These are phyloP conservation scores for Fabrea salina DNA, from an alignment of 169 alveolate species.

Conservation along the genomic window DNA sequence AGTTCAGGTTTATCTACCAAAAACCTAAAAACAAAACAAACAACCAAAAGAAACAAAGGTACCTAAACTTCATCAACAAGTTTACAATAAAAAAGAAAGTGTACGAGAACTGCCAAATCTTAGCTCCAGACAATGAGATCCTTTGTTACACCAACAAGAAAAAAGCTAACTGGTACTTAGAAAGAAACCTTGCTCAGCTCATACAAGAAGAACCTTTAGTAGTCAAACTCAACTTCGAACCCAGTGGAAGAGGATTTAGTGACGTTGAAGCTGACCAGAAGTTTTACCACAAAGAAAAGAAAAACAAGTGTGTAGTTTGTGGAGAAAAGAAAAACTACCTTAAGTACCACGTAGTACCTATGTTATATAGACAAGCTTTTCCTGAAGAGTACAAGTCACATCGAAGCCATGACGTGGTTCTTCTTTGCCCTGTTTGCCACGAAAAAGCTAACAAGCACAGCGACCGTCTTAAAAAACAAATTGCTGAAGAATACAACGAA, in stretches of 20 bases:
- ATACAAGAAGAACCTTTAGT: slow-evolving; percentile 44
- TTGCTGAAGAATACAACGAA: slow-evolving; percentile 47
- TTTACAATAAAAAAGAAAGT: slow-evolving; percentile 58
- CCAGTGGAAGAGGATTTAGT: slow-evolving; percentile 50
- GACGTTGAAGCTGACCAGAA: slow-evolving; percentile 25
- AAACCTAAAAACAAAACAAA: background rate
- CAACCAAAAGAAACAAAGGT: slow-evolving; percentile 51
- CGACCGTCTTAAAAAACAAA: slow-evolving; percentile 45
- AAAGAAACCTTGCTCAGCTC: slow-evolving; percentile 58
- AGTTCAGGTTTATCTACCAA: background rate
- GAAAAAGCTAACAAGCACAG: slow-evolving; percentile 60
- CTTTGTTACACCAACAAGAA: slow-evolving; percentile 60
- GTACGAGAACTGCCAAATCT: slow-evolving; percentile 76
- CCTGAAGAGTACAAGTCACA: slow-evolving; percentile 71
- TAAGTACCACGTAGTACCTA: slow-evolving; percentile 69
- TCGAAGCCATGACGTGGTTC: slow-evolving; percentile 73
- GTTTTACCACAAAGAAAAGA: slow-evolving; percentile 55
- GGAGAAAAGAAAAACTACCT: slow-evolving; percentile 58
- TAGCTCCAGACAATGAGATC: slow-evolving; percentile 71
- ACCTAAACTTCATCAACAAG: slow-evolving; percentile 41
- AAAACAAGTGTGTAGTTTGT: slow-evolving; percentile 72
- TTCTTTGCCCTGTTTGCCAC: slow-evolving; percentile 72
- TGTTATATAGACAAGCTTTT: slow-evolving; percentile 59
- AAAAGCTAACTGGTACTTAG: slow-evolving; percentile 56
- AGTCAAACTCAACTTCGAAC: slow-evolving; percentile 62